Conservation (phyloP, 2,329 filamentous ascomycete species). For the Periconia macrospinosa region DNA sequence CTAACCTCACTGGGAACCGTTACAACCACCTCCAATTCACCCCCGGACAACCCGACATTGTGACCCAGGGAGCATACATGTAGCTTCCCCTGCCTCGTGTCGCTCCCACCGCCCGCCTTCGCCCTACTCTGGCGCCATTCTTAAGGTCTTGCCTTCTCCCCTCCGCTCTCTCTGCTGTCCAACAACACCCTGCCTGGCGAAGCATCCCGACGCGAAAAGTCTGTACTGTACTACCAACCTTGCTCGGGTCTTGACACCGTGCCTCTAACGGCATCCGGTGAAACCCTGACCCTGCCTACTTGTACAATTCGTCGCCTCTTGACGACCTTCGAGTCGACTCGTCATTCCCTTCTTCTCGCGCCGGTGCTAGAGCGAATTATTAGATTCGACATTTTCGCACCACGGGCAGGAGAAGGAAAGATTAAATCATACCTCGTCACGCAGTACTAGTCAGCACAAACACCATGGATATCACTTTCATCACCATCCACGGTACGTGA, state of each 20-base stretch:
- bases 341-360: constrained; percentile 15
- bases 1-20: neutral
- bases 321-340: constrained; percentile 3
- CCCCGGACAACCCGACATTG: too few relatives aligned
- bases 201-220: neutral
- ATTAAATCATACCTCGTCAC: neutral
- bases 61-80: neutral
- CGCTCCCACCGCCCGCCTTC: neutral
- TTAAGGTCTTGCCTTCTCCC: neutral
- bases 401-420: constrained; percentile 21
- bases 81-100: neutral
- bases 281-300: constrained; percentile 25
- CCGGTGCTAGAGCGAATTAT: constrained; percentile 39
- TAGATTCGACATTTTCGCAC: constrained; percentile 39
- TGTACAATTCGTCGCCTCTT: constrained; percentile 15
- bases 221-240: constrained; percentile 19
- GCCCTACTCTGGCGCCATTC: neutral
- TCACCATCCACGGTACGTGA: constrained; percentile 87
- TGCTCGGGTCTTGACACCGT: constrained; percentile 7
- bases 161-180: neutral
- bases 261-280: constrained; percentile 21
- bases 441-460: constrained; percentile 6
- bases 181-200: neutral
- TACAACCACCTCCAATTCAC: neutral
- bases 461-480: constrained; percentile 76